Evolutionary conservation across 2,329 filamentous ascomycete species (phyloP), one percentile per base, ranked within the genome.

Genomic region (Aspergillus sp.): DNA sequence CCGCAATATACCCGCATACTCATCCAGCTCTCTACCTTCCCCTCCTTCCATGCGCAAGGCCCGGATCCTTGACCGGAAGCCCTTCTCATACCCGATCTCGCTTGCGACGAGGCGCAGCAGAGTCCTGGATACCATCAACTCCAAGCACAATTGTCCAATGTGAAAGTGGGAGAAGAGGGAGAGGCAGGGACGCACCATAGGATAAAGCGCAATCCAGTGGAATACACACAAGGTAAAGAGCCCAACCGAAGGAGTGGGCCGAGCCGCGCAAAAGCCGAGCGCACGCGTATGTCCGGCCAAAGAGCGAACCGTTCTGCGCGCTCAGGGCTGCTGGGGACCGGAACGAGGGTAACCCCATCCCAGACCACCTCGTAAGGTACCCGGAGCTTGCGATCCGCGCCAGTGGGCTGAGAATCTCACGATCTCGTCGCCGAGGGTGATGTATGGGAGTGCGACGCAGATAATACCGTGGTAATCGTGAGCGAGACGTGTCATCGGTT

Each of bases 311-410:
- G n/a, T n/a, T n/a, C n/a, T n/a, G n/a, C n/a, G n/a, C n/a, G n/a
- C n/a, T 56, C 51, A 17, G 28, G 2, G 60, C 60, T 3, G 23
- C 47, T 2, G 47, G 56, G 31, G 59, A 59, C 1, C 48, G 56
- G 15, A 55, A 59, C 7, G 50, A 54, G 11, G 54, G 51, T 7
- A 58, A n/a, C 0, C 49, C 11, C 5, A 58, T 48, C 7, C 45
- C 46, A n/a, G 54, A 17, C 60, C 60, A 58, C 7, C 31, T 50
- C 30, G 58, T 46, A 17, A 61, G 54, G 28, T 49, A 61, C 4
- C 43, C 49, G 6, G 59, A 50, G 49, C 48, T 54, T n/a, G 54
- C 45, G 17, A 57, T 61, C 6, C 45, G 50, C 13, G 48, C 47
- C 7, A 61, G 19, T 50, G 54, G 58, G 15, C 47, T 54, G n/a